Evolutionary conservation across 805 yeast genomes (phyloP).

Genomic region (Candida easanensis): DNA sequence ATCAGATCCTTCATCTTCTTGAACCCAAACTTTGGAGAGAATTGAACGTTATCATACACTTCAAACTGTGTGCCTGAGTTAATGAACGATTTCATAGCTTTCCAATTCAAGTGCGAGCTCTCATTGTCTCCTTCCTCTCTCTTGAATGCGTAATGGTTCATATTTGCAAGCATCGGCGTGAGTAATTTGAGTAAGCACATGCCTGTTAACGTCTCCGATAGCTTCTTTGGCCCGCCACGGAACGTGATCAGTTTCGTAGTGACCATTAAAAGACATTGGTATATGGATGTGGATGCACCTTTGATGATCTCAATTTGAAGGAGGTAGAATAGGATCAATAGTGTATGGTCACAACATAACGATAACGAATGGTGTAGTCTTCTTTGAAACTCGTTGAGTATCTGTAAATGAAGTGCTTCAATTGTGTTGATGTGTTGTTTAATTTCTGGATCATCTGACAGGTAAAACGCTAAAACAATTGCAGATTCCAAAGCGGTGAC

Average conservation of each 20-base stretch:
- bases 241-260: constrained; percentile 1
- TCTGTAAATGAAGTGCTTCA: constrained; percentile 3
- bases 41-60: constrained; percentile 8
- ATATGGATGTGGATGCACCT: constrained; percentile 4
- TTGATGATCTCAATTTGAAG: constrained; percentile 9
- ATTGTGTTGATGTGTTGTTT: background rate
- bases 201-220: constrained; percentile 11
- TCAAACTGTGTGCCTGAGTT: background rate
- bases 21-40: background rate
- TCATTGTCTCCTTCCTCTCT: background rate
- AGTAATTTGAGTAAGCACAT: constrained; percentile 8
- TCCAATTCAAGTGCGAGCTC: constrained; percentile 1
- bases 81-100: constrained; percentile 1
- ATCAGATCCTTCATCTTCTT: constrained; percentile 2
- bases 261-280: constrained; percentile 2
- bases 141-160: background rate
- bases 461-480: constrained; percentile 3
- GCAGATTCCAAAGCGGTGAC: constrained; percentile 9
- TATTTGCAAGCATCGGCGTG: constrained; percentile 4
- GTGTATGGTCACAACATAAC: constrained; percentile 14
- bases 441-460: background rate
- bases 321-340: constrained; percentile 4
- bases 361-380: constrained; percentile 2
- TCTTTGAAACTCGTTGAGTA: constrained; percentile 5
- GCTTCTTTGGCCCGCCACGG: constrained; percentile 10